Evolutionary conservation across 176 grass and related monocot genomes (phyloP), one percentile per base, ranked within the genome.

Genomic region (Neostapfia colusana): DNA sequence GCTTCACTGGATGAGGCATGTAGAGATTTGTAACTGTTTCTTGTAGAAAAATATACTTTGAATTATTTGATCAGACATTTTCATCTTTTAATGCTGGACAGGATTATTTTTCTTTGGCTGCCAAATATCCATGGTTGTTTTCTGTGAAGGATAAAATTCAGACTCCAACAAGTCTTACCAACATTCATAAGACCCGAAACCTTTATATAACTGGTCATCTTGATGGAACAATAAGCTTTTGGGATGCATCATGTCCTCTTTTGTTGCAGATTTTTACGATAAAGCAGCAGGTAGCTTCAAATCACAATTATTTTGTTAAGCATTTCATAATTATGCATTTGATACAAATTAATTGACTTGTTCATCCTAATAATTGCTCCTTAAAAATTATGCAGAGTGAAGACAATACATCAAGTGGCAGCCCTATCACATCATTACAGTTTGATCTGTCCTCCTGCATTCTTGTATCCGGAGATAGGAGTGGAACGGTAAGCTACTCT

Each of bases 241-340:
- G 95, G 95, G 89, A 99, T 88, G 89, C 91, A 77, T 95, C 91
- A 45, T 95, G 85, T 53, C 95, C 95, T 59, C 80, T 90, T 85
- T 73, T 99, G 6, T 72, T 86, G 70, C 86, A 84, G 10, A 88
- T 87, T 79, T 88, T 95, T 62, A 85, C 82, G n/a, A 90, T 99
- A 90, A 92, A 92, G 65, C 77, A 77, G 13, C 87, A 99, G 89
- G 95, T 99, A 73, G 10, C 46, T 82, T 80, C 37, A 79, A 57
- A 72, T 64, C 48, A 35, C 8, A 76, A 65, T 25, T 41, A 50
- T 28, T 84, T 88, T 83, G 12, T 16, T 14, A 20, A 31, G 9
- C 55, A 63, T 83, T 72, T 27, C 34, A 71, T 26, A 65, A 31
- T 74, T 77, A 59, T 49, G 13, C 55, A 77, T 72, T 67, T 73